A percentile compares a stretch with the other conserved stretches of the same genome.
Evolutionary conservation across 1,139 yeast species (phyloP).

Genomic region (Candida freyschussii): DNA sequence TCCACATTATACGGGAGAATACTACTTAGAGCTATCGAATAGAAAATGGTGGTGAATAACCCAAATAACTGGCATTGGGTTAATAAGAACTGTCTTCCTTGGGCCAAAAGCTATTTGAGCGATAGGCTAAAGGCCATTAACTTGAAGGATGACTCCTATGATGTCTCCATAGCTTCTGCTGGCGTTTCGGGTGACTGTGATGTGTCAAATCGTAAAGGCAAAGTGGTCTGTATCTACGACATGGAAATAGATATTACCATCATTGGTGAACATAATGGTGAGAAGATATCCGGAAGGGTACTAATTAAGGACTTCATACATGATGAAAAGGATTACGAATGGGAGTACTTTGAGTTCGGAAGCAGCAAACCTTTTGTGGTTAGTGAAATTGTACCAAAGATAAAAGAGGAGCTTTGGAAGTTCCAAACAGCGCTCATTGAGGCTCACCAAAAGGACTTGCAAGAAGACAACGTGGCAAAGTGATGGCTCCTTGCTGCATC

Average conservation of each 20-base stretch:
- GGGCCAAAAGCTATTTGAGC: constrained; percentile 61
- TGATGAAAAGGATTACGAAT: constrained; percentile 64
- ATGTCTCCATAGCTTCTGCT: constrained; percentile 35
- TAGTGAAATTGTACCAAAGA: constrained; percentile 45
- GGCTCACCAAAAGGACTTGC: constrained; percentile 58
- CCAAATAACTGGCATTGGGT: constrained; percentile 98
- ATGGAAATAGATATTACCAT: constrained; percentile 48
- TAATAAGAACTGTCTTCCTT: constrained; percentile 77
- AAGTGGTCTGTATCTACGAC: constrained; percentile 70
- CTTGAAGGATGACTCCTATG: constrained; percentile 33
- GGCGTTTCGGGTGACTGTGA: constrained; percentile 69
- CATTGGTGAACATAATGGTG: constrained; percentile 31
- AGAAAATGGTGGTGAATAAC: constrained; percentile 60
- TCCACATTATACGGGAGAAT: too few species aligned
- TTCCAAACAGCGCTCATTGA: constrained; percentile 59
- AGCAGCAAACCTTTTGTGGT: constrained; percentile 37
- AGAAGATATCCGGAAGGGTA: constrained; percentile 19
- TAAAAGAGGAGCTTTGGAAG: constrained; percentile 42
- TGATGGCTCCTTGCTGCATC: too few species aligned
- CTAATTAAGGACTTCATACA: constrained; percentile 65
- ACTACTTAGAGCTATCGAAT: too few species aligned
- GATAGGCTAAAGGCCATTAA: constrained; percentile 37
- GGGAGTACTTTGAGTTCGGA: constrained; percentile 42
- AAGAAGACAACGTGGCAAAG: constrained; percentile 35
- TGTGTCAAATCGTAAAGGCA: constrained; percentile 78